Evolutionary conservation across 495 filamentous ascomycete species (phyloP).

Genomic region (Penicillium cataractarum): DNA sequence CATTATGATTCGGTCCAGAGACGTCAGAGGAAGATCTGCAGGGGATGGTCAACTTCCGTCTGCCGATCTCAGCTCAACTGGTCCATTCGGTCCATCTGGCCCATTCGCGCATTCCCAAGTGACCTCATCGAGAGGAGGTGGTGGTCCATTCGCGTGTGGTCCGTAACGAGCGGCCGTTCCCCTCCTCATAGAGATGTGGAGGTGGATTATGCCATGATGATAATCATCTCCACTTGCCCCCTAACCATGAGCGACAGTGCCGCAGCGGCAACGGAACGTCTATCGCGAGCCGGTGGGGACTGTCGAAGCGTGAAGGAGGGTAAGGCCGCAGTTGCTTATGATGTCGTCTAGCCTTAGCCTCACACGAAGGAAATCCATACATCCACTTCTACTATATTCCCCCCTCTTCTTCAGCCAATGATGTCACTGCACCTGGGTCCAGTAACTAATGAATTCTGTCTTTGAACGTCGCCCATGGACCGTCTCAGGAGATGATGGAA

Average conservation of each 20-base stretch:
- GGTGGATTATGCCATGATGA: constrained; percentile 31
- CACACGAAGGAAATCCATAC: not conserved
- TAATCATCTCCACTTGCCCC: constrained; percentile 11
- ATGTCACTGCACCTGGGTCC: constrained; percentile 29
- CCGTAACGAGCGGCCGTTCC: constrained; percentile 17
- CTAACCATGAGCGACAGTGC: not conserved
- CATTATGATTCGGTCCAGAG: constrained; percentile 24
- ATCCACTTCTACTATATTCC: not conserved
- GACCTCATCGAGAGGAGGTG: constrained; percentile 37
- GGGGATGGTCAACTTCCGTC: constrained; percentile 21
- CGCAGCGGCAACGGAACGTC: constrained; percentile 1
- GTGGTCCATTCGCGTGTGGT: constrained; percentile 25
- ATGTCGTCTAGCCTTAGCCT: constrained; percentile 18
- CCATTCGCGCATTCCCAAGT: constrained; percentile 33
- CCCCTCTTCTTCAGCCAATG: constrained; percentile 28
- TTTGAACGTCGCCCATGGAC: constrained; percentile 5
- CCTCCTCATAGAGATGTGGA: constrained; percentile 29
- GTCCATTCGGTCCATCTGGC: constrained; percentile 2
- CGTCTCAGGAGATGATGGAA: constrained; percentile 16
- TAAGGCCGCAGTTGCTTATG: constrained; percentile 20
- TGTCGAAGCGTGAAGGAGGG: constrained; percentile 5
- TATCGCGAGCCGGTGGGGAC: constrained; percentile 8
- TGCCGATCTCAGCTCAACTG: constrained; percentile 22
- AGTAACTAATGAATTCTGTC: constrained; percentile 12
- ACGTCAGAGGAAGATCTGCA: constrained; percentile 35